phyloP scores from a whole-genome alignment of 2,329 filamentous ascomycete genomes.

The Fusarium domesticum region DNA sequence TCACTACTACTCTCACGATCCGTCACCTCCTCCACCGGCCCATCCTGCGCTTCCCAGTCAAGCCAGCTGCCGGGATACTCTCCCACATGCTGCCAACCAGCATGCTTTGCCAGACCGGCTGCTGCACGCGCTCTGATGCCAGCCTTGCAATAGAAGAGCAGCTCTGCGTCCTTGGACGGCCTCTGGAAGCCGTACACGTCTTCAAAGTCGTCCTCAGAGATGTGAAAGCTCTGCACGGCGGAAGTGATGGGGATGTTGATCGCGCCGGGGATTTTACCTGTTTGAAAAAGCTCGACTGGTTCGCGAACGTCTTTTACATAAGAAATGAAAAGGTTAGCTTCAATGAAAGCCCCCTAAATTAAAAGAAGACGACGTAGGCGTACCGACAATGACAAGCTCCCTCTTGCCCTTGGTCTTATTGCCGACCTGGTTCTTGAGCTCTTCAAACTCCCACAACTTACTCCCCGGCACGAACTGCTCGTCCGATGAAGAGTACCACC shows the following conservation, averaged over 20 bases:
- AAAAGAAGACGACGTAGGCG: constrained; percentile 7
- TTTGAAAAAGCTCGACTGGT: constrained; percentile 59
- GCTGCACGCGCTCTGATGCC: constrained; percentile 80
- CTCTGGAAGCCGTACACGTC: constrained; percentile 76
- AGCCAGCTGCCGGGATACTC: constrained; percentile 76
- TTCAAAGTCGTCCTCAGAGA: constrained; percentile 74
- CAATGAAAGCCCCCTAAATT: too few species aligned
- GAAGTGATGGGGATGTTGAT: constrained; percentile 79
- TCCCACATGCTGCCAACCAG: constrained; percentile 68
- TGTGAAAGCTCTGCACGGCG: constrained; percentile 74
- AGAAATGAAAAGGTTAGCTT: too few species aligned
- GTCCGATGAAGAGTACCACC: constrained; percentile 13
- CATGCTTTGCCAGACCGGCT: constrained; percentile 70
- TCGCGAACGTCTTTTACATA: constrained; percentile 80
- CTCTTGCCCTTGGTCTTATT: constrained; percentile 16
- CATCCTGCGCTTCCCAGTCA: constrained; percentile 77
- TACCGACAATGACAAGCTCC: constrained; percentile 48
- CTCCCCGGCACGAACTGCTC: constrained; percentile 19
- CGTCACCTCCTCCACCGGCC: constrained; percentile 43
- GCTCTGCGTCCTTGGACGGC: constrained; percentile 50
- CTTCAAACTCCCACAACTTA: constrained; percentile 49
- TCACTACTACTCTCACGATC: not conserved
- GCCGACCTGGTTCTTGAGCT: constrained; percentile 42
- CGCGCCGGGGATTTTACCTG: constrained; percentile 74
- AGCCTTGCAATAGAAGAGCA: constrained; percentile 92